Base-by-base conservation (phyloP, 495 filamentous ascomycete genomes). In the Neohortaea acidophila region DNA sequence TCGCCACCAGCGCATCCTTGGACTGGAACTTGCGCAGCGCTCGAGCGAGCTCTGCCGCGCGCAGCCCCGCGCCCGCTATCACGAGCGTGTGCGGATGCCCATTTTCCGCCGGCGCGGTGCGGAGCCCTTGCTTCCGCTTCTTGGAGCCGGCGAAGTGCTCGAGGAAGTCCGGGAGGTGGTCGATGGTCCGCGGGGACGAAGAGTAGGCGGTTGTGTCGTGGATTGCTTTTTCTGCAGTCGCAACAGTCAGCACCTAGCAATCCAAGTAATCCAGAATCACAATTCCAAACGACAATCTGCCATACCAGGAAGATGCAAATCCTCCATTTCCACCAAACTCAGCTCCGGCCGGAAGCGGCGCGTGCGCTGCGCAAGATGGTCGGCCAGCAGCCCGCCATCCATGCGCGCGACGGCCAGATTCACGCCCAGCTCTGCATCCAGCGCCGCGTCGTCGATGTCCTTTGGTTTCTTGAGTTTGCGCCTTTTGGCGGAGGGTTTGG, bases 21-120 rank as follows among this genome's bases (percentile, higher is more conserved):
- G 66, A 76, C 49, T 84, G 78, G 52, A 84, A 92, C 37, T 70
- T 67, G 23, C 81, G 73, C 13, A 94, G 60, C 5, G 62, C 81
- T 76, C 81, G 70, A 2, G 79, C 70, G 15, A 87, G 45, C 53
- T 93, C 76, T 1, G 84, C 83, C 2, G 87, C 81, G 45, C 87
- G 67, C 22, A 92, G 60, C 0, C 77, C 87, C n/a, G 82, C 80
- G 12, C 64, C 65, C 5, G 85, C 73, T 3, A 94, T 63, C 30
- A 94, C 71, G 30, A 96, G 57, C 2, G 87, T 94, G 55, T 94
- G 86, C 12, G 89, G 89, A 8, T 75, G 68, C 7, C 87, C 89
- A 15, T 71, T 73, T 46, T 70, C 59, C 56, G 77, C 70, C 0
- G 82, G 67, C 0, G 82, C 66, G 28, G 68, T 63, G 2, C 67